Evolutionary conservation across 306 rosid genomes (phyloP), one percentile per base, ranked within the genome.

Genomic region (Ochetophila trinervis): DNA sequence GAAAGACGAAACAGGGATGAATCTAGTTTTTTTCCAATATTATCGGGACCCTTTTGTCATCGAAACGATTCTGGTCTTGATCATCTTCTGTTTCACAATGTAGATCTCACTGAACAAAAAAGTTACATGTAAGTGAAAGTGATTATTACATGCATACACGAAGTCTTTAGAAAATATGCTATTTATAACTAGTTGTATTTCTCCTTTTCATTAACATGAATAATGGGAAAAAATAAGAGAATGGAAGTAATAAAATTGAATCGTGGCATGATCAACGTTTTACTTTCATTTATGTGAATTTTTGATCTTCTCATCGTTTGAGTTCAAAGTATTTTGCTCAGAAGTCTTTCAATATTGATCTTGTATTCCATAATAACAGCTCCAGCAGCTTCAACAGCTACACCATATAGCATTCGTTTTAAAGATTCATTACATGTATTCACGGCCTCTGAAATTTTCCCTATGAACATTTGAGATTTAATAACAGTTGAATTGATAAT

Each of bases 1-100:
- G 74, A 64, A 72, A 81, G 60, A 68, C 58, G 70, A 77, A 66
- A 67, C 71, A 67, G 67, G 63, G 61, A 67, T 79, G 74, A 71
- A 67, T 64, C 66, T 70, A 73, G 74, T 78, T 57, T 19, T 57
- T 57, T 21, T 23, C 21, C 7, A 61, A 62, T 36, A 69, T 65
- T 45, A 40, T 65, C 57, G 6, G 30, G 44, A 32, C 58, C 35
- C 34, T 22, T n/a, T 21, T 64, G 71, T 66, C 50, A 77, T 53
- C 24, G 11, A 44, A 78, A 63, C 67, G 63, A 60, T 68, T 75
- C 74, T 53, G 63, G 71, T 45, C 74, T 69, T 71, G 75, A 35
- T 67, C 73, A 55, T 62, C 59, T 54, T 68, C 51, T 69, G 79
- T 73, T 78, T 60, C 60, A 47, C 42, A 40, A 70, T 68, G 78